These are phyloP conservation scores for Hibiscus tridactylites DNA, from an alignment of 345 rosid species.

Conservation along the genomic window DNA sequence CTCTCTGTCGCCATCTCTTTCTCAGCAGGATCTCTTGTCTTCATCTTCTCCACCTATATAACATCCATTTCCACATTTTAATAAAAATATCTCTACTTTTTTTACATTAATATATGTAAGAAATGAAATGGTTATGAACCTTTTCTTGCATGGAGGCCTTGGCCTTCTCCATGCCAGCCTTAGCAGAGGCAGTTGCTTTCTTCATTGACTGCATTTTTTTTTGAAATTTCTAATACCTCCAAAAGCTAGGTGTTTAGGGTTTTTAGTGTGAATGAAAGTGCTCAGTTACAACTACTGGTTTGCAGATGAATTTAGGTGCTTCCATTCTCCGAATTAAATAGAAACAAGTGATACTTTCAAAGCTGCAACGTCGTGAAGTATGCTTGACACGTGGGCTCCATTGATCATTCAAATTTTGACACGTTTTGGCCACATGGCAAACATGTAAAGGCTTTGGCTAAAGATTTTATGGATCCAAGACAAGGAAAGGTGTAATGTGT, in stretches of 20 bases:
- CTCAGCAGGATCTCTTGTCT: slow-evolving; percentile 42
- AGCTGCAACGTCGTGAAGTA: neutral
- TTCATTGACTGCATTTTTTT: slow-evolving; percentile 37
- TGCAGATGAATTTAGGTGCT: too few species aligned
- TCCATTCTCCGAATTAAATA: too few species aligned
- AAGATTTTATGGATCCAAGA: neutral
- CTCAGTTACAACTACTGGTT: too few species aligned
- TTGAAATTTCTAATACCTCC: too few species aligned
- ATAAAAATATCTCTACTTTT: neutral
- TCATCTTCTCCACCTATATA: slow-evolving; percentile 42
- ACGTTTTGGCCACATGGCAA: neutral
- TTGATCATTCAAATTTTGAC: neutral
- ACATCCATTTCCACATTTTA: neutral
- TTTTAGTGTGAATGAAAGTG: too few species aligned
- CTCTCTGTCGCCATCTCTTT: slow-evolving; percentile 51
- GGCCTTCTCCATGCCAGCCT: slow-evolving; percentile 73
- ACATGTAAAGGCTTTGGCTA: neutral
- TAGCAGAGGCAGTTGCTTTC: slow-evolving; percentile 69
- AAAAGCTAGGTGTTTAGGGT: too few species aligned
- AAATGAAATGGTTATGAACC: slow-evolving; percentile 25
- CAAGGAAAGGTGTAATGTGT: neutral
- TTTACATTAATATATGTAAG: neutral
- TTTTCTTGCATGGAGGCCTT: slow-evolving; percentile 58
- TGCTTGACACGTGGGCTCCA: neutral
- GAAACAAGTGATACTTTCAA: too few species aligned